These are phyloP conservation scores for Neofusicoccum sp. DNA, from an alignment of 2,329 filamentous ascomycete genomes.

Conservation along the genomic window DNA sequence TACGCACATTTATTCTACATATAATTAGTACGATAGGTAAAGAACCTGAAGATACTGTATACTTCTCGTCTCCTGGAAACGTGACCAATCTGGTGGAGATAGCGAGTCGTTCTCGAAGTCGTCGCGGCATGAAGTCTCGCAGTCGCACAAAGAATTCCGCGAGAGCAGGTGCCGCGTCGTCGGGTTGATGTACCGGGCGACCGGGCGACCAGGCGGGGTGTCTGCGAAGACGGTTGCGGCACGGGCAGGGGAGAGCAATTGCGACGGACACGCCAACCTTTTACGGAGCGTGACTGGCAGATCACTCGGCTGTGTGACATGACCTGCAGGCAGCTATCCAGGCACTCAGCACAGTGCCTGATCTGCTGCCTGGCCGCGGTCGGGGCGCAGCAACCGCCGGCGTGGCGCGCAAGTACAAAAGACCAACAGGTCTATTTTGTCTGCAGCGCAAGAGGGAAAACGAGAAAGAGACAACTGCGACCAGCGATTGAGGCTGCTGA, in stretches of 20 bases:
- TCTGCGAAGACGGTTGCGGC: neutral
- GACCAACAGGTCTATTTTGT: no score
- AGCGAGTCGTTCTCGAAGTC: neutral
- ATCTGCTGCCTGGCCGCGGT: neutral
- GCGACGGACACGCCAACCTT: constrained; percentile 2
- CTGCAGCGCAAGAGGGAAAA: no score
- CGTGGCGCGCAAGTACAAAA: neutral
- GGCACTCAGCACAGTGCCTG: neutral
- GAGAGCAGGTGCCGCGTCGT: neutral
- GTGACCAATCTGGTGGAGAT: neutral
- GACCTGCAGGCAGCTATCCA: neutral
- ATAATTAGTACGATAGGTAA: neutral
- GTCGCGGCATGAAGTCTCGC: neutral
- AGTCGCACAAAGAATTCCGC: neutral
- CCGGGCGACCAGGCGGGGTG: neutral
- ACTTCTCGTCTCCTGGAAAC: no score
- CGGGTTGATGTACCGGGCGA: neutral
- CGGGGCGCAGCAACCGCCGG: neutral
- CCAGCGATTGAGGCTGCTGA: no score
- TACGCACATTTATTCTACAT: neutral
- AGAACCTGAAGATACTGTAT: neutral
- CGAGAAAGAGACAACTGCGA: no score
- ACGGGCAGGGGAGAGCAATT: neutral
- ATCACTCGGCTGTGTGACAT: constrained; percentile 8
- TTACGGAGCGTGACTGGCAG: neutral